These are phyloP conservation scores for Pseudomicrostroma phylloplanum DNA, from an alignment of 1,284 basidiomycete genomes.

Conservation along the genomic window DNA sequence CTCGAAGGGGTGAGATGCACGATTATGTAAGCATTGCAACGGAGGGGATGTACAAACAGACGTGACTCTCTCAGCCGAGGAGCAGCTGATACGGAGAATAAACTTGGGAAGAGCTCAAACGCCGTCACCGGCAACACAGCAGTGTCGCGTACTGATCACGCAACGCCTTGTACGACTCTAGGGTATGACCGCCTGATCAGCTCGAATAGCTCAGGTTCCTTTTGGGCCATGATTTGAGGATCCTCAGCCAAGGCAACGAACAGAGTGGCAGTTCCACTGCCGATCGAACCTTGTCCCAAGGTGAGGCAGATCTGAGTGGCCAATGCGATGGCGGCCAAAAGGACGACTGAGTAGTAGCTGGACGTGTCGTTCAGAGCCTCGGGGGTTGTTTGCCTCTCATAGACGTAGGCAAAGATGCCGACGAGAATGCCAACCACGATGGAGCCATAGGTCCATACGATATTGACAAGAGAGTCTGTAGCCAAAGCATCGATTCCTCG, in stretches of 20 bases:
- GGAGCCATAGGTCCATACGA: slow-evolving; percentile 47
- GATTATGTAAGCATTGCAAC: too few relatives aligned
- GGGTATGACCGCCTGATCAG: slow-evolving; percentile 43
- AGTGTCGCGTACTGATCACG: too few relatives aligned
- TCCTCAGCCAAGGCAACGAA: slow-evolving; percentile 49
- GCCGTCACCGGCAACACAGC: too few relatives aligned
- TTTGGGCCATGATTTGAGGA: slow-evolving; percentile 30
- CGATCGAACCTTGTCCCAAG: slow-evolving; percentile 45
- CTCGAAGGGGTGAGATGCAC: too few relatives aligned
- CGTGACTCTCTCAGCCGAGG: too few relatives aligned
- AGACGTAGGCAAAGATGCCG: slow-evolving; percentile 73
- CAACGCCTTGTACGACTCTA: slow-evolving; percentile 48
- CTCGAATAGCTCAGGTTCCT: slow-evolving; percentile 34
- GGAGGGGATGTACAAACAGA: too few relatives aligned
- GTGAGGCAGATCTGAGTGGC: slow-evolving; percentile 51
- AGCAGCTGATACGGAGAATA: too few relatives aligned
- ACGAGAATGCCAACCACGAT: slow-evolving; percentile 7
- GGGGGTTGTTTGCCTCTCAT: slow-evolving; percentile 56
- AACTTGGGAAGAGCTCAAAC: too few relatives aligned
- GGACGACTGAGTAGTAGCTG: slow-evolving; percentile 29
- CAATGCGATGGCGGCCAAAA: slow-evolving; percentile 43
- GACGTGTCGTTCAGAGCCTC: slow-evolving; percentile 33
- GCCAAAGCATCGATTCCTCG: slow-evolving; percentile 71
- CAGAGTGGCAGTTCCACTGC: slow-evolving; percentile 47
- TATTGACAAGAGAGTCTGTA: slow-evolving; percentile 77